Conservation (phyloP, 345 rosid genomes). For the Microcos paniculata region DNA sequence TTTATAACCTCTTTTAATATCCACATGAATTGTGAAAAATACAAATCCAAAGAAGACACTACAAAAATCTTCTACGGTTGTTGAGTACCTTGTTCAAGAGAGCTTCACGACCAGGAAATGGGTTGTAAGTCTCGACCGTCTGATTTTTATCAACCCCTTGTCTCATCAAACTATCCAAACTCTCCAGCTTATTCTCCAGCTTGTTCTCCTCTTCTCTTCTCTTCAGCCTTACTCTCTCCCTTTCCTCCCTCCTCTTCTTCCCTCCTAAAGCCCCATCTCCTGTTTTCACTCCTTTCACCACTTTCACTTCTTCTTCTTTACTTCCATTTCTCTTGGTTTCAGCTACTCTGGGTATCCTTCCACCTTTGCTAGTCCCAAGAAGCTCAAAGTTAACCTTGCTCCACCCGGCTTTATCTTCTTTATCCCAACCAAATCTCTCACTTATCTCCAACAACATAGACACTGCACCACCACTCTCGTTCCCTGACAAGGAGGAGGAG, state of each 20-base stretch:
- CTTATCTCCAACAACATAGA: slow-evolving; percentile 65
- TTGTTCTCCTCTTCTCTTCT: slow-evolving; percentile 9
- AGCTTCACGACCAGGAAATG: slow-evolving; percentile 72
- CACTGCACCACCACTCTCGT: slow-evolving; percentile 34
- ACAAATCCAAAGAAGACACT: neutral
- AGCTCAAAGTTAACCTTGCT: slow-evolving; percentile 60
- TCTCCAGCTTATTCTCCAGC: neutral
- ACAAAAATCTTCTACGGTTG: slow-evolving; percentile 21
- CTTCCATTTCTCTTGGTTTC: neutral
- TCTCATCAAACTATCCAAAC: neutral
- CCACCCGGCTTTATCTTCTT: slow-evolving; percentile 72
- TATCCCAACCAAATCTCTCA: slow-evolving; percentile 85
- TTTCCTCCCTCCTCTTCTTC: slow-evolving; percentile 30
- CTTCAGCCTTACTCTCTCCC: slow-evolving; percentile 14
- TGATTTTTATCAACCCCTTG: slow-evolving; percentile 8
- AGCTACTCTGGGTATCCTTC: slow-evolving; percentile 63
- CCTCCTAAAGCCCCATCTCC: slow-evolving; percentile 24
- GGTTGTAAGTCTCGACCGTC: slow-evolving; percentile 34
- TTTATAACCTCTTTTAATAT: no score
- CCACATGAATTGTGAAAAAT: neutral
- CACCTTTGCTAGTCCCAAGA: slow-evolving; percentile 72
- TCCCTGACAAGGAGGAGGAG: neutral
- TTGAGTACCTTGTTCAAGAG: slow-evolving; percentile 45
- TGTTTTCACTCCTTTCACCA: slow-evolving; percentile 36
- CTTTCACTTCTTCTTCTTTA: slow-evolving; percentile 25